Percentiles rank a stretch among this genome's conserved stretches.
These are phyloP conservation scores for Pythium guiyangense DNA, from an alignment of 352 stramenopile species.

Conservation along the genomic window DNA sequence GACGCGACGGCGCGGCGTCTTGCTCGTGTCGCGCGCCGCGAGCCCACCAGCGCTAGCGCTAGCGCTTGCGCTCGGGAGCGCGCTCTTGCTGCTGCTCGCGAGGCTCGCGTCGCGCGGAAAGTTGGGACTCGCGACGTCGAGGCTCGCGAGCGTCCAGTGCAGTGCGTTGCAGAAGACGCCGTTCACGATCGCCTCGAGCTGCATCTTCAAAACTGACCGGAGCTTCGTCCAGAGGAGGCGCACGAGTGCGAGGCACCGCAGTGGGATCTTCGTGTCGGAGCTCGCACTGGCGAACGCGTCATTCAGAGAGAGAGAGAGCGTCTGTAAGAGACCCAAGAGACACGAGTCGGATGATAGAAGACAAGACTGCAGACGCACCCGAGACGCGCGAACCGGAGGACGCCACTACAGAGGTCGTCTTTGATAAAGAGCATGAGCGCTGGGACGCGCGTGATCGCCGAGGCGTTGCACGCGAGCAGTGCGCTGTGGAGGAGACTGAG, in stretches of 20 bases:
- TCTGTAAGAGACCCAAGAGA: background rate
- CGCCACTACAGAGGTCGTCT: constrained; percentile 72
- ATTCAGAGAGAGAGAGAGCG: background rate
- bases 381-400: constrained; percentile 68
- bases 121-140: constrained; percentile 57
- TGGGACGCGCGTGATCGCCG: constrained; percentile 40
- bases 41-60: background rate
- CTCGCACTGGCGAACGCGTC: constrained; percentile 26
- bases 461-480: constrained; percentile 48
- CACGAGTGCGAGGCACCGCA: constrained; percentile 60
- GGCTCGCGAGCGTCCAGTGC: constrained; percentile 60
- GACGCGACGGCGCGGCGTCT: constrained; percentile 14
- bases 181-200: constrained; percentile 73
- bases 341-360: background rate
- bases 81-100: constrained; percentile 20
- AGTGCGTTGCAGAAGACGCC: constrained; percentile 64
- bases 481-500: constrained; percentile 58
- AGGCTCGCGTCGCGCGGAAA: constrained; percentile 15
- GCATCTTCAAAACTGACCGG: constrained; percentile 69
- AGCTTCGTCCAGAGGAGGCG: constrained; percentile 76
- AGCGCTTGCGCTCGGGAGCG: background rate
- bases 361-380: constrained; percentile 26
- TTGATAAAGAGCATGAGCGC: constrained; percentile 83
- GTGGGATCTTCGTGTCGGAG: constrained; percentile 43
- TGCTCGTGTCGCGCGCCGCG: background rate